Evolutionary conservation across 108 stramenopile genomes (phyloP).

Genomic region (Epipyxis sp.): DNA sequence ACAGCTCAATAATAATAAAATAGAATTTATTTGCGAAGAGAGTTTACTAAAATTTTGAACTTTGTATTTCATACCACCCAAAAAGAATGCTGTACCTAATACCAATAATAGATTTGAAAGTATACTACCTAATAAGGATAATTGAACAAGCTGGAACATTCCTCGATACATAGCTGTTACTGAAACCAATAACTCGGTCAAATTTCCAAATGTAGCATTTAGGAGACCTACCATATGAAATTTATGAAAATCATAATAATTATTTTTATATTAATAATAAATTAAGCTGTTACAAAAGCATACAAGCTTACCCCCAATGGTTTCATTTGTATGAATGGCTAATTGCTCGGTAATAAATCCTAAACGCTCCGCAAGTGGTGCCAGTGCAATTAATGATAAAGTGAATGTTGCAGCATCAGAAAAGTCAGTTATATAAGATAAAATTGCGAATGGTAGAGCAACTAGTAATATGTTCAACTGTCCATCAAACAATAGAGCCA

Average conservation of each 20-base stretch:
- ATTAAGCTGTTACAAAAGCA: too few relatives aligned
- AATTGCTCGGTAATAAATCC: conserved; percentile 96
- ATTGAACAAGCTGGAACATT: conserved; percentile 85
- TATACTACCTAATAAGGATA: conserved; percentile 88
- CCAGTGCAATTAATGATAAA: conserved; percentile 83
- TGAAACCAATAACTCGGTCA: conserved; percentile 83
- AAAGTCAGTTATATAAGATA: conserved; percentile 50
- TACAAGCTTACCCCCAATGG: conserved; percentile 41
- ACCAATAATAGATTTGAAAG: conserved; percentile 90
- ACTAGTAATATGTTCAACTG: conserved; percentile 1
- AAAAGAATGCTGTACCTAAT: conserved; percentile 89
- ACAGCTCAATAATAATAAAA: background rate
- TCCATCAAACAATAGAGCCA: too few relatives aligned
- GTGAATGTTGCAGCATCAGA: conserved; percentile 67
- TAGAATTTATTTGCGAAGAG: conserved; percentile 6
- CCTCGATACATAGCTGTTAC: conserved; percentile 64
- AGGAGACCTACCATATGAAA: conserved; percentile 88
- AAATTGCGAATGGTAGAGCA: conserved; percentile 2
- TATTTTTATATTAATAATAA: too few relatives aligned
- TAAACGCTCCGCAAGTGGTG: conserved; percentile 82
- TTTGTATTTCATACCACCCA: conserved; percentile 77
- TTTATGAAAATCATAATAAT: too few relatives aligned
- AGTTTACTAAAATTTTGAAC: conserved; percentile 57
- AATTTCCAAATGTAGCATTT: conserved; percentile 97
- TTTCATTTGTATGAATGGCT: conserved; percentile 87